These are phyloP conservation scores for Picochlorum costavermella DNA, from an alignment of 139 green algal species.

Conservation along the genomic window DNA sequence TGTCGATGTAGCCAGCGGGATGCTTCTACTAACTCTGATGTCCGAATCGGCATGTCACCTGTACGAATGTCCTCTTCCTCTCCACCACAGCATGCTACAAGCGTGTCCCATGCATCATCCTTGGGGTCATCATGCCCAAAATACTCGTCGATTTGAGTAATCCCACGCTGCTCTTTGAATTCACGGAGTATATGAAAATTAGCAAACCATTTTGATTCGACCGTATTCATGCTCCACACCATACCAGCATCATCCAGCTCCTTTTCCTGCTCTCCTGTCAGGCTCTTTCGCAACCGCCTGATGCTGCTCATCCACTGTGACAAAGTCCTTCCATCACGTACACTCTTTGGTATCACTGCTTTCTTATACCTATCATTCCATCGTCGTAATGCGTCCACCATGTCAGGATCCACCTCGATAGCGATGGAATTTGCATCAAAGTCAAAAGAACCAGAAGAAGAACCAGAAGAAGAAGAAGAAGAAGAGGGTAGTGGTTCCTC, in stretches of 20 bases:
- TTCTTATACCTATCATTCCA: neutral
- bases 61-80: neutral
- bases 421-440: too few relatives aligned
- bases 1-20: slow-evolving; percentile 11
- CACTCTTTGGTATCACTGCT: slow-evolving; percentile 1
- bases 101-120: neutral
- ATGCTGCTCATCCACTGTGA: neutral
- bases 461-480: too few relatives aligned
- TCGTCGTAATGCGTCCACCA: too few relatives aligned
- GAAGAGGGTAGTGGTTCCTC: too few relatives aligned
- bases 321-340: neutral
- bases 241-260: slow-evolving; percentile 27
- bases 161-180: slow-evolving; percentile 12
- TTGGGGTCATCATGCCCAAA: neutral
- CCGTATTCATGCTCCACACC: slow-evolving; percentile 28
- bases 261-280: slow-evolving; percentile 13
- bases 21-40: slow-evolving; percentile 12
- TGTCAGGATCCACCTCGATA: too few relatives aligned
- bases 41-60: neutral
- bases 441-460: too few relatives aligned
- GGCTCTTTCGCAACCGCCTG: neutral
- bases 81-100: neutral
- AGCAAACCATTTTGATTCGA: slow-evolving; percentile 16
- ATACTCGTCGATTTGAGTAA: neutral
- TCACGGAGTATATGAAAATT: slow-evolving; percentile 16